A percentile compares a stretch with the other conserved stretches of the same genome.
These are phyloP conservation scores for Arthrobotrys conoides DNA, from an alignment of 2,329 filamentous ascomycete species.

Conservation along the genomic window DNA sequence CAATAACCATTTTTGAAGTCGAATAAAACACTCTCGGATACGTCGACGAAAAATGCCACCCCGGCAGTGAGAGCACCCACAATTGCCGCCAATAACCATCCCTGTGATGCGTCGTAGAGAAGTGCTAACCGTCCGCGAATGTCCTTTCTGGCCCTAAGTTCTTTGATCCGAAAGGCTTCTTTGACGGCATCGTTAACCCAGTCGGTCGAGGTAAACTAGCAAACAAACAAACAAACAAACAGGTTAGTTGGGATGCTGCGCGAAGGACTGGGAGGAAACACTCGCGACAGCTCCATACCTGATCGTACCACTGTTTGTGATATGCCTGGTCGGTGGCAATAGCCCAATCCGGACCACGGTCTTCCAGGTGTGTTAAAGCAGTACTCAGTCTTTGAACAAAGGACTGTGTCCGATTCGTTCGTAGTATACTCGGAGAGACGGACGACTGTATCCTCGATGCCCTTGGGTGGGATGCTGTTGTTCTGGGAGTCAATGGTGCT, in stretches of 20 bases:
- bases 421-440: slow-evolving; percentile 64
- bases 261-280: not conserved
- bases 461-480: slow-evolving; percentile 63
- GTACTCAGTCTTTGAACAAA: slow-evolving; percentile 73
- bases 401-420: slow-evolving; percentile 71
- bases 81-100: slow-evolving; percentile 92
- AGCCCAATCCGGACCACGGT: slow-evolving; percentile 64
- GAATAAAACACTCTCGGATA: slow-evolving; percentile 86
- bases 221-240: slow-evolving; percentile 13
- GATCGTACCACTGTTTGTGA: slow-evolving; percentile 83
- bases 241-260: slow-evolving; percentile 12
- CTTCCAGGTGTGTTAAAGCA: slow-evolving; percentile 74
- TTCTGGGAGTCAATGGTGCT: slow-evolving; percentile 68
- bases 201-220: slow-evolving; percentile 68
- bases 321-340: slow-evolving; percentile 83
- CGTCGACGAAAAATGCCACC: slow-evolving; percentile 89
- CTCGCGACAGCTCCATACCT: slow-evolving; percentile 67
- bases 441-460: slow-evolving; percentile 65
- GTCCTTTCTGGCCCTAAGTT: slow-evolving; percentile 84
- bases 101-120: slow-evolving; percentile 88
- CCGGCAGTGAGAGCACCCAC: slow-evolving; percentile 88
- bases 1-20: slow-evolving; percentile 95
- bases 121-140: slow-evolving; percentile 83
- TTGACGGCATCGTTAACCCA: slow-evolving; percentile 99
- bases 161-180: slow-evolving; percentile 89